Base-by-base conservation (phyloP, 495 filamentous ascomycete species). In the Podospora australis region DNA sequence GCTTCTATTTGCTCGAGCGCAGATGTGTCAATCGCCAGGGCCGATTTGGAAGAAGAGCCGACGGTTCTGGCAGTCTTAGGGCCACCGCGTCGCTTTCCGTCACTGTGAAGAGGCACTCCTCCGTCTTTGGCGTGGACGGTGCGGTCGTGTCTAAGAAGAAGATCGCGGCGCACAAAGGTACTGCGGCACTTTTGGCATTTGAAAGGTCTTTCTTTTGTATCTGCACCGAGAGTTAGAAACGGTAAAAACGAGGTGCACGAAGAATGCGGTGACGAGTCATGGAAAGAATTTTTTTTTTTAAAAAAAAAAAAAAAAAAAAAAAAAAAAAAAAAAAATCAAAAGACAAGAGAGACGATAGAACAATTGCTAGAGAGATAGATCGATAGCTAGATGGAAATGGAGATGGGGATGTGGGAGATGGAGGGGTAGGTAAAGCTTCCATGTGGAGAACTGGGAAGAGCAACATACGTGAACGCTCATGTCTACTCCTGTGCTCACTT, bases 51-150 rank as follows among this genome's bases (percentile, higher is more conserved):
- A 6, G 87, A 80, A n/a, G 77, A 79, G 32, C 75, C 69, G 48
- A 84, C 73, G 32, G 81, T 68, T 54, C 87, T 76, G 48, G 84
- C 42, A 14, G 78, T 64, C 68, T 89, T 88, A 52, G 75, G 71
- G 24, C 81, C 82, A 53, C 84, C 81, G 56, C 87, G 85, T 66
- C 90, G 84, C 73, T 96, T 95, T 39, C 86, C 85, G 63, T 98
- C 92, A 67, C 90, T 94, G 64, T 90, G 88, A 14, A 98, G 80
- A 53, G 92, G 92, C 21, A 95, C 80, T 48, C 94, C 92, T 57
- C 94, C 94, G 78, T 98, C 92, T 70, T 98, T 98, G 47, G 92
- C 92, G 69, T 98, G 92, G 44, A 98, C 92, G 47, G 92, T 98
- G 57, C 92, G 88, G 66, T 98, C 92, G 72, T 98, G 92, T 67